Base-by-base conservation (phyloP, 1,139 yeast genomes). In the Pichia sp. region DNA sequence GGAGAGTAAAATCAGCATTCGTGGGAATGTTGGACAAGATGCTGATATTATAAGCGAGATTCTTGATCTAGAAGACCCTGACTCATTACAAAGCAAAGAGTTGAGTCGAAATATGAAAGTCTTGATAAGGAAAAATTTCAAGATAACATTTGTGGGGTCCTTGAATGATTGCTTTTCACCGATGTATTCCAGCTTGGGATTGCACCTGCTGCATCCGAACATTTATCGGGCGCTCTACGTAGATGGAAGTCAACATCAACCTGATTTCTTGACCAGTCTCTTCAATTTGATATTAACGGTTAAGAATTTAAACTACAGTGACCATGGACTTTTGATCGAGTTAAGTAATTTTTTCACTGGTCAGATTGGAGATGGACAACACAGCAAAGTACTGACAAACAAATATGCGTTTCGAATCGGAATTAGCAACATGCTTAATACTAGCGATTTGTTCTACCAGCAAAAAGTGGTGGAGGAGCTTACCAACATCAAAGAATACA, bases 371-470 rank as follows among this genome's bases (percentile, higher is more conserved):
- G 77, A 77, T 0, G 79, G 80, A 2, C 82, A 82, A 0, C 84
- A 80, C 62, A 75, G 79, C 11, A 75, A 75, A 58, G 70, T 80
- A 32, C 75, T 77, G 60, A 73, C 74, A 54, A 82, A 79, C 54
- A 80, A 80, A 7, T 75, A 77, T 54, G 83, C 79, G 0, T 81
- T 80, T 57, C 76, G 77, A 55, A 64, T 76, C 52, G 85, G 84
- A 1, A 67, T 81, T 43, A 72, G 72, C 55, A 78, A 80, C 60
- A 68, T 75, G 13, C 68, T 81, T 47, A 83, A 79, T 54, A 80
- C 85, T 0, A 79, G 77, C 50, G 79, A 77, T 59, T 67, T 79
- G 31, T 71, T 78, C 3, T 70, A 74, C 8, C 76, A 77, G 4
- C 70, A 73, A 16, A 42, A 50, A 2, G 70, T 72, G 1, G 69